These are phyloP conservation scores for Eucalyptus urophylla DNA, from an alignment of 345 rosid genomes.

Conservation along the genomic window DNA sequence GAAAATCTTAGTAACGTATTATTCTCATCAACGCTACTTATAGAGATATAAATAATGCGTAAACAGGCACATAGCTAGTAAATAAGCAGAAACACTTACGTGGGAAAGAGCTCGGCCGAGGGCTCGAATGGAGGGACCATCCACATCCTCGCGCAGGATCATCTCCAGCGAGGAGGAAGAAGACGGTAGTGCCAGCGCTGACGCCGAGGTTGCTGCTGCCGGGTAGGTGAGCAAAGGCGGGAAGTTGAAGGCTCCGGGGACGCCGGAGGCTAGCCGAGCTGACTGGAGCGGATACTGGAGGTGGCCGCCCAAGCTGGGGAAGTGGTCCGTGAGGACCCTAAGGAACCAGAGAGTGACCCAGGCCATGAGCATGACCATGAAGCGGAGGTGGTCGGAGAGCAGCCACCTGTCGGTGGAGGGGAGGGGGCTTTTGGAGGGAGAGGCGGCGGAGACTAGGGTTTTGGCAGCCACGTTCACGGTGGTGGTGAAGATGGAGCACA, in stretches of 20 bases:
- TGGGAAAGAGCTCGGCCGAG: slow-evolving; percentile 60
- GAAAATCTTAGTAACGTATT: not conserved
- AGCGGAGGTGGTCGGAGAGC: slow-evolving; percentile 53
- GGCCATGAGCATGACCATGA: slow-evolving; percentile 53
- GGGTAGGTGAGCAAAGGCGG: not conserved
- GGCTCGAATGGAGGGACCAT: slow-evolving; percentile 37
- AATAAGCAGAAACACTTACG: slow-evolving; percentile 25
- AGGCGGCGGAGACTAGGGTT: slow-evolving; percentile 45
- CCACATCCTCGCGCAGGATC: slow-evolving; percentile 24
- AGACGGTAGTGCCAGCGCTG: not conserved
- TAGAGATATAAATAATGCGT: not conserved
- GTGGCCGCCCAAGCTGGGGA: slow-evolving; percentile 19
- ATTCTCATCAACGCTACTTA: not conserved
- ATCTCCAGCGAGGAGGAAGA: slow-evolving; percentile 22
- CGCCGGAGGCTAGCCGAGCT: not conserved
- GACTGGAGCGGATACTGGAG: not conserved
- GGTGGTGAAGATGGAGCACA: slow-evolving; percentile 51
- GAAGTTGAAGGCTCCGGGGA: not conserved
- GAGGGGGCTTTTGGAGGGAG: slow-evolving; percentile 13
- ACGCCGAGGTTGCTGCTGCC: not conserved
- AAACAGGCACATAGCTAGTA: not conserved
- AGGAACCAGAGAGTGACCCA: slow-evolving; percentile 56
- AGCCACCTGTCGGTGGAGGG: slow-evolving; percentile 32
- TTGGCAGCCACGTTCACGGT: slow-evolving; percentile 52
- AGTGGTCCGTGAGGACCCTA: slow-evolving; percentile 46